A percentile compares a stretch with the other conserved stretches of the same genome.
phyloP scores from a whole-genome alignment of 352 stramenopile genomes.

The Pseudoperonospora humuli region DNA sequence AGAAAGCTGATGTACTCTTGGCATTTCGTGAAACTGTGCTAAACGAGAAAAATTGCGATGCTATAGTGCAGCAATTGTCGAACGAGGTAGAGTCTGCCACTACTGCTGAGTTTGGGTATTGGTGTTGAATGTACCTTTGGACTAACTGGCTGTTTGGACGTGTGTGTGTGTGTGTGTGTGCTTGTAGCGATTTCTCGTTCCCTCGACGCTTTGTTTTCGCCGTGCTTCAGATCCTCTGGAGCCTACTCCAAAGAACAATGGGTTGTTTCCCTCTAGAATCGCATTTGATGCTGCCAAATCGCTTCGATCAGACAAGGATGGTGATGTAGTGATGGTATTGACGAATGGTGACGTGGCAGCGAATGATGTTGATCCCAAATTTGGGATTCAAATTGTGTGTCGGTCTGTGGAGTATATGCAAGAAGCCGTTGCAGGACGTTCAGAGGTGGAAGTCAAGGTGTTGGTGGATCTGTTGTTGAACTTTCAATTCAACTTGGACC shows the following conservation, averaged over 20 bases:
- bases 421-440: conserved; percentile 50
- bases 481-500: conserved; percentile 71
- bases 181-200: conserved; percentile 46
- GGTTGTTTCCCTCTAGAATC: neutral
- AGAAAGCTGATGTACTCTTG: conserved; percentile 81
- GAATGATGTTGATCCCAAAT: conserved; percentile 51
- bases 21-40: conserved; percentile 64
- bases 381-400: conserved; percentile 65
- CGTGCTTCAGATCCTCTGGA: conserved; percentile 39
- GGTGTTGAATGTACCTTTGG: neutral
- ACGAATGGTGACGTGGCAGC: conserved; percentile 14
- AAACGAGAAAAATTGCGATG: conserved; percentile 67
- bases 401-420: conserved; percentile 78
- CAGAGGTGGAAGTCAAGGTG: conserved; percentile 56
- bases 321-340: conserved; percentile 56
- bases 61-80: conserved; percentile 69
- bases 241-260: conserved; percentile 9
- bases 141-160: conserved; percentile 8
- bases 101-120: neutral
- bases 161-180: conserved; percentile 2
- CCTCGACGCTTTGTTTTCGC: conserved; percentile 63
- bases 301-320: conserved; percentile 34
- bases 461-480: conserved; percentile 67
- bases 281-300: conserved; percentile 2
- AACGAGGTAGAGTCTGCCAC: conserved; percentile 44